Evolutionary conservation across 352 stramenopile genomes (phyloP), one percentile per base, ranked within the genome.

Genomic region (Blastocystis sp.): DNA sequence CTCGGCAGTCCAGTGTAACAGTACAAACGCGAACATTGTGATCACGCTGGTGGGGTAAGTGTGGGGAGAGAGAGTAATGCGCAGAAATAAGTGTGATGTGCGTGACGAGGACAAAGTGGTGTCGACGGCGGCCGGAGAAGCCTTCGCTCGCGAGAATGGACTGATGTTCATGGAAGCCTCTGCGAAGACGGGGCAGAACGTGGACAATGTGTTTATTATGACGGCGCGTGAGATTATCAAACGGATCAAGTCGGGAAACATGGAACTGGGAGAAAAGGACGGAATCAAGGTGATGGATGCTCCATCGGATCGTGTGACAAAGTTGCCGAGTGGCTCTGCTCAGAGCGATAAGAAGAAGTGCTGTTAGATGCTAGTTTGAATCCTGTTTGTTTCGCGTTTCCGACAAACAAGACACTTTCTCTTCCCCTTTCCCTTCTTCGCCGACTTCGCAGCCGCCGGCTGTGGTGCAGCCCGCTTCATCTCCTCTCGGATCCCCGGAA

Each of bases 41-140:
- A 85, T 85, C 51, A 85, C 75, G 40, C 34, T 85, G n/a, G 75
- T 85, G 44, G 75, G 57, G 75, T 85, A 72, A 24, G 44, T 4
- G 32, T 21, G 34, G 24, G n/a, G n/a, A 40, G 0, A 0, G 1
- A 4, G 9, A 16, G 32, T 85, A 24, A 85, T 9, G 36, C n/a
- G 44, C 75, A 85, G 75, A 61, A 85, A 85, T 29, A 85, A 85
- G 32, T 73, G 38, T 40, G 75, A 85, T 61, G 75, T 85, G 32
- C 27, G 46, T 32, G 51, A 72, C 32, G 63, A 76, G 24, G 63
- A 85, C 9, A 72, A 76, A n/a, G 75, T 85, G 29, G 75, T 85
- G 49, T 59, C 48, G 1, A 59, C 46, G 32, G 57, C 57, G 36
- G 57, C 76, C 24, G 75, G 75, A n/a, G 57, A 85, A 18, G 38